Base-by-base conservation (phyloP, 1,139 yeast species). In the Suhomyces chickasaworum region DNA sequence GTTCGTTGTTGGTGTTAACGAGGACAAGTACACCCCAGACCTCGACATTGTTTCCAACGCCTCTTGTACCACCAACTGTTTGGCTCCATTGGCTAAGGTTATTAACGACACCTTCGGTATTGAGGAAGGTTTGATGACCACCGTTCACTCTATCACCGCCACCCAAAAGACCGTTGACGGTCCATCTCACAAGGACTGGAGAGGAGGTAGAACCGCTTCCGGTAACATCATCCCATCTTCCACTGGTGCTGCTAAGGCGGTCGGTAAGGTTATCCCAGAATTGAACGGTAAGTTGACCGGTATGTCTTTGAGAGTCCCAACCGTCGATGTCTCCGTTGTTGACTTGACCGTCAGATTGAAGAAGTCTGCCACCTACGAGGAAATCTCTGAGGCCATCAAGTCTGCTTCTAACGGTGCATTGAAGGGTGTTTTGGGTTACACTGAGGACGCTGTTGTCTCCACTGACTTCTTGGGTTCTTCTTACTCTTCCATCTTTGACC, bases 241-340 rank as follows among this genome's bases (percentile, higher is more conserved):
- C 59, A 86, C 95, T 59, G 95, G 95, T 81, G 95, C 95, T 67
- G 95, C 95, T 68, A 86, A 86, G 83, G 93, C 93, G 61, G 95
- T 86, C 63, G 95, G 93, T 72, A 86, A 85, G 81, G 95, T 87
- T 66, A 86, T 87, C 64, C 95, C 95, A 63, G 84, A 82, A 68
- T 84, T 86, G 67, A 83, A 84, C 78, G 95, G 95, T 68, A 87
- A 86, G 79, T 84, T 86, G 70, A 87, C 95, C 60, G 95, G 95
- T 79, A 80, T 87, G 81, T 81, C 95, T 54, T 78, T 86, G 74
- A 86, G 95, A 77, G 93, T 86, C 57, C 95, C 95, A 69, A 87
- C 95, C 71, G 80, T 78, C 64, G 93, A 86, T 68, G 95, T 86
- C 52, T 86, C 95, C 58, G 90, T 86, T 55, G 87, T 83, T 57